phyloP scores from a whole-genome alignment of 441 rosid species.

The Erodium texanum region DNA sequence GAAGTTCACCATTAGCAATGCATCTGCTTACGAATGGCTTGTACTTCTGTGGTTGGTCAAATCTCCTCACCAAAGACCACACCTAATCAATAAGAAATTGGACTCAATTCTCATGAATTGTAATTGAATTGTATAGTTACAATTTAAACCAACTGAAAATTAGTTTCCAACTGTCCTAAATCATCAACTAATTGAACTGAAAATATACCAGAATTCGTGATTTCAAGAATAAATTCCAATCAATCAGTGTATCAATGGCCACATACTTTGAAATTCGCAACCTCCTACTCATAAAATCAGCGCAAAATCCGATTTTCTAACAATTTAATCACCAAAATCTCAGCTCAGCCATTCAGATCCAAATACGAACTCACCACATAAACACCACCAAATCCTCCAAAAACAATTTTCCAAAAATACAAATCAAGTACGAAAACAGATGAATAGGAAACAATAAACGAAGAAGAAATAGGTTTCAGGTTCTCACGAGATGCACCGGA shows the following conservation, averaged over 20 bases:
- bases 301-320: too few species aligned
- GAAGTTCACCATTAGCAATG: conserved; percentile 17
- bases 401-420: neutral
- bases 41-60: conserved; percentile 23
- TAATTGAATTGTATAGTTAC: too few species aligned
- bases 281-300: too few species aligned
- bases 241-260: too few species aligned
- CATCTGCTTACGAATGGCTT: conserved; percentile 20
- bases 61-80: conserved; percentile 22
- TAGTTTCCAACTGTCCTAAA: too few species aligned
- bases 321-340: too few species aligned
- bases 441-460: neutral
- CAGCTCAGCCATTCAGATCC: conserved; percentile 1
- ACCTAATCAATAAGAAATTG: neutral
- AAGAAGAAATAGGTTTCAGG: neutral
- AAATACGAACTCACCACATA: neutral
- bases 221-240: too few species aligned
- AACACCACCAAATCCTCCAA: too few species aligned
- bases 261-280: too few species aligned
- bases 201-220: too few species aligned
- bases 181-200: too few species aligned
- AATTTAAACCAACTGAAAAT: too few species aligned
- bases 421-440: neutral
- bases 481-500: conserved; percentile 31
- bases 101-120: neutral